Percentiles rank a stretch among this genome's conserved stretches.
These are phyloP conservation scores for Ogataea corticis DNA, from an alignment of 805 yeast species.

Conservation along the genomic window DNA sequence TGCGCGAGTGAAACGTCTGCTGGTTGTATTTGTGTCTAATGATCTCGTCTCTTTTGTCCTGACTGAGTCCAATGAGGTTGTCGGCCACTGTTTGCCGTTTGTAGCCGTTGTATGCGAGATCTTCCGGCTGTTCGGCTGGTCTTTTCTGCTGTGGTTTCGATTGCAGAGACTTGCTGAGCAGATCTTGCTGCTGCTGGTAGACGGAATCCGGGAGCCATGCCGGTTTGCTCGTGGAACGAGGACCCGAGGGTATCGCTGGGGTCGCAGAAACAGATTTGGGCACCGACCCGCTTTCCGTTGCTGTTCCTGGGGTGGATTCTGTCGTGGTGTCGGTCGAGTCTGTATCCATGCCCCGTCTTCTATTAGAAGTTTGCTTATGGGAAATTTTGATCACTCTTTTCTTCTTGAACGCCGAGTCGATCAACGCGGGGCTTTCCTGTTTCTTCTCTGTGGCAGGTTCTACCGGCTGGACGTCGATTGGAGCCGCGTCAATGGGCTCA, in stretches of 20 bases:
- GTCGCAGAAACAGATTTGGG: too few relatives aligned
- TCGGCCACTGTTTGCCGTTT: slow-evolving; percentile 16
- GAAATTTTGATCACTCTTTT: slow-evolving; percentile 24
- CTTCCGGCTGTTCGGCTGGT: background rate
- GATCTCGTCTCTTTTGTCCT: slow-evolving; percentile 52
- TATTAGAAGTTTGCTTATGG: slow-evolving; percentile 12
- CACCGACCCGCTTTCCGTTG: background rate
- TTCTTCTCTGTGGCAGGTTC: background rate
- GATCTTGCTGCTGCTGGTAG: slow-evolving; percentile 22
- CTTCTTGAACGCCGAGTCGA: slow-evolving; percentile 16
- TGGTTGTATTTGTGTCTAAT: slow-evolving; percentile 86
- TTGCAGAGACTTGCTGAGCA: slow-evolving; percentile 13
- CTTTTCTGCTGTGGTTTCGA: background rate
- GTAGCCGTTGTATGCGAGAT: slow-evolving; percentile 2
- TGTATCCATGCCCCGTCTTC: slow-evolving; percentile 13
- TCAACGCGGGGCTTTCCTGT: slow-evolving; percentile 1
- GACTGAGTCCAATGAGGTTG: slow-evolving; percentile 36
- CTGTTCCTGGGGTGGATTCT: background rate
- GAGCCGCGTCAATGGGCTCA: slow-evolving; percentile 23
- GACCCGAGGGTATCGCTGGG: background rate
- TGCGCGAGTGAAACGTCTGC: slow-evolving; percentile 68
- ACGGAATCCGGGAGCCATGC: slow-evolving; percentile 37
- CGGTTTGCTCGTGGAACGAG: slow-evolving; percentile 22
- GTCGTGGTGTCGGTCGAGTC: slow-evolving; percentile 1
- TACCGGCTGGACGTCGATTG: slow-evolving; percentile 1